Conservation (phyloP, 805 yeast genomes). For the Cyberlindnera veronae region DNA sequence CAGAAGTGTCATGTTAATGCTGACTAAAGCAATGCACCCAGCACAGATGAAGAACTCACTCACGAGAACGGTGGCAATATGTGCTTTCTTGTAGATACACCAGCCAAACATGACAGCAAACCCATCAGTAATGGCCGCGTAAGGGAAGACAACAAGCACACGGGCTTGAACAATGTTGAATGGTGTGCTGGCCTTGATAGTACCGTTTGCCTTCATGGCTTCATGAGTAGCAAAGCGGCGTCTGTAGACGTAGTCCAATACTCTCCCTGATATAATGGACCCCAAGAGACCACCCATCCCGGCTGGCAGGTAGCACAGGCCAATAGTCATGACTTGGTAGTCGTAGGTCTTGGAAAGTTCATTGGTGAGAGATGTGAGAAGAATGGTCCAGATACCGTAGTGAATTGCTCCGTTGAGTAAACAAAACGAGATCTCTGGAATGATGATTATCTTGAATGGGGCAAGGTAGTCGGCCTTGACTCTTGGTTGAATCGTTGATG, state of each 20-base stretch:
- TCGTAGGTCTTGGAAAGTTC: constrained; percentile 47
- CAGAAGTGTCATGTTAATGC: constrained; percentile 59
- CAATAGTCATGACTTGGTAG: constrained; percentile 54
- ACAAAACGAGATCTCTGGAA: constrained; percentile 43
- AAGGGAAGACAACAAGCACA: constrained; percentile 44
- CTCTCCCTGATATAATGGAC: constrained; percentile 53
- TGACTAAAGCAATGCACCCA: constrained; percentile 55
- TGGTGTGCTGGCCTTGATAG: constrained; percentile 23
- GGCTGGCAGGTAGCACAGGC: constrained; percentile 69
- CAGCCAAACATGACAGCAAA: constrained; percentile 64
- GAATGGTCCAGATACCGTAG: constrained; percentile 68
- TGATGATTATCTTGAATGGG: constrained; percentile 41
- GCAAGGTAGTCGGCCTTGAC: constrained; percentile 30
- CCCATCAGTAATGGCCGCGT: constrained; percentile 35
- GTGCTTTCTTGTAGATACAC: constrained; percentile 47
- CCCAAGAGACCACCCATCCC: constrained; percentile 67
- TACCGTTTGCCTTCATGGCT: constrained; percentile 22
- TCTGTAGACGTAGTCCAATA: constrained; percentile 45
- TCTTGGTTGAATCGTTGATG: constrained; percentile 26
- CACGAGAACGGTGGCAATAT: constrained; percentile 33
- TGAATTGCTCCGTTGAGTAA: constrained; percentile 58
- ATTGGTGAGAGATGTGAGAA: constrained; percentile 62
- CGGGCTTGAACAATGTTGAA: constrained; percentile 58
- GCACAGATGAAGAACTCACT: constrained; percentile 54
- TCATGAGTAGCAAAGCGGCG: constrained; percentile 22